phyloP scores from a whole-genome alignment of 2,329 filamentous ascomycete genomes.

The Magnaporthiopsis rhizophila region DNA sequence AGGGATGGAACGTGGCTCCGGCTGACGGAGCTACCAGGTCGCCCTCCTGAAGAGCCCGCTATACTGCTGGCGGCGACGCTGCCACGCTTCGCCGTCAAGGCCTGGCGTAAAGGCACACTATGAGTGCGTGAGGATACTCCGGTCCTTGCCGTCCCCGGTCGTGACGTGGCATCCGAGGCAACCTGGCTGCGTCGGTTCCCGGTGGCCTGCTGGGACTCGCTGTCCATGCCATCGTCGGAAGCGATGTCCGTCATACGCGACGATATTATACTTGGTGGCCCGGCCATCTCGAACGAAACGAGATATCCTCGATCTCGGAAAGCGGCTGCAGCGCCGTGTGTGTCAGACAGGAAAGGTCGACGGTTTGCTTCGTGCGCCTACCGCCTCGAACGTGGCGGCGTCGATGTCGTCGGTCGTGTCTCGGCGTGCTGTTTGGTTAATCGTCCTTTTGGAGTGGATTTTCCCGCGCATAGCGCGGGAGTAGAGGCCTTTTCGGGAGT shows the following conservation, averaged over 20 bases:
- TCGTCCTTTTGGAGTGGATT: not conserved
- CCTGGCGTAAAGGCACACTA: conserved; percentile 47
- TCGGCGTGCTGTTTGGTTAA: not conserved
- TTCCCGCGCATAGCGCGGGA: not conserved
- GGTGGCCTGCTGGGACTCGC: conserved; percentile 24
- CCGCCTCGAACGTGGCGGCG: not conserved
- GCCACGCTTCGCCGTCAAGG: conserved; percentile 34
- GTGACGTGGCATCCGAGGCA: conserved; percentile 36
- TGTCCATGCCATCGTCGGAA: conserved; percentile 45
- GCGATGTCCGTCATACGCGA: conserved; percentile 62
- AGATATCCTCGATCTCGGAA: conserved; percentile 14
- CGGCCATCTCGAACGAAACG: conserved; percentile 25
- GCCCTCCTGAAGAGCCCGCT: conserved; percentile 37
- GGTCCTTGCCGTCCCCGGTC: conserved; percentile 47
- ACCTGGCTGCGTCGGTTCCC: conserved; percentile 28
- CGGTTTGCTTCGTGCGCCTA: not conserved
- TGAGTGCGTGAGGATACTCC: conserved; percentile 41
- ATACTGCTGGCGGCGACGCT: conserved; percentile 30
- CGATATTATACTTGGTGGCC: conserved; percentile 59
- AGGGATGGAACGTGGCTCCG: conserved; percentile 85
- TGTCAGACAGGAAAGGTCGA: not conserved
- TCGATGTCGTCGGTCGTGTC: not conserved
- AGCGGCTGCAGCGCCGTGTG: not conserved
- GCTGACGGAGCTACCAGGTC: conserved; percentile 60
- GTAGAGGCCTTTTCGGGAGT: not conserved